Conservation (phyloP, 805 yeast genomes). For the Candida tibetensis region DNA sequence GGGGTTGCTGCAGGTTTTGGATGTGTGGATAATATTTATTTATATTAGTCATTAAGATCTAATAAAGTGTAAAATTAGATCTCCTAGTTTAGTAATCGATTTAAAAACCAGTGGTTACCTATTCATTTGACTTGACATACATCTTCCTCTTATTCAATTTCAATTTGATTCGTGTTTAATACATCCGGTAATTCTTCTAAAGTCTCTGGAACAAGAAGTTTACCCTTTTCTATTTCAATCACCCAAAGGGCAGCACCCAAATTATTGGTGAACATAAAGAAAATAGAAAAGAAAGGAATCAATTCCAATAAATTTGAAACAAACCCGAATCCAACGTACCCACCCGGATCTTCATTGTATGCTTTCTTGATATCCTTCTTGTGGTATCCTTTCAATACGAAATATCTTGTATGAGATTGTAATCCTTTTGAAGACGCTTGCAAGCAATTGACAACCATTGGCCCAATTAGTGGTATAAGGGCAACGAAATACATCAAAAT, state of each 20-base stretch:
- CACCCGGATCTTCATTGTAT: constrained; percentile 36
- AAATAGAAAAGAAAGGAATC: constrained; percentile 51
- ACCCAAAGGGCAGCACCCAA: constrained; percentile 70
- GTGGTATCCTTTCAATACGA: constrained; percentile 51
- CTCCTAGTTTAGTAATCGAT: too few species aligned
- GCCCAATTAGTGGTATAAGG: constrained; percentile 59
- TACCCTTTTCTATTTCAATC: constrained; percentile 17
- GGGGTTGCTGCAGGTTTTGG: constrained; percentile 99
- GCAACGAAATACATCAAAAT: constrained; percentile 37
- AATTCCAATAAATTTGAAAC: constrained; percentile 49
- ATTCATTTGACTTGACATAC: too few species aligned
- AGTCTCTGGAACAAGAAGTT: neutral
- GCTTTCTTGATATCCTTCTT: constrained; percentile 37
- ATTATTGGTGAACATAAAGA: constrained; percentile 57
- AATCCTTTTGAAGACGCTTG: constrained; percentile 56
- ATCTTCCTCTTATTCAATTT: neutral
- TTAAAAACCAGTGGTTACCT: too few species aligned
- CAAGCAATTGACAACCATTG: constrained; percentile 46
- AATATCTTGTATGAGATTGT: constrained; percentile 54
- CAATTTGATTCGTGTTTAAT: neutral
- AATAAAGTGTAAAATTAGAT: constrained; percentile 1
- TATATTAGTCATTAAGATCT: constrained; percentile 33
- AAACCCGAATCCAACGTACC: constrained; percentile 53
- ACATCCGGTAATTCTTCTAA: neutral
- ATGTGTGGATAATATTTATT: constrained; percentile 81